phyloP scores from a whole-genome alignment of 495 filamentous ascomycete species.

The Trichoderma asperelloides region DNA sequence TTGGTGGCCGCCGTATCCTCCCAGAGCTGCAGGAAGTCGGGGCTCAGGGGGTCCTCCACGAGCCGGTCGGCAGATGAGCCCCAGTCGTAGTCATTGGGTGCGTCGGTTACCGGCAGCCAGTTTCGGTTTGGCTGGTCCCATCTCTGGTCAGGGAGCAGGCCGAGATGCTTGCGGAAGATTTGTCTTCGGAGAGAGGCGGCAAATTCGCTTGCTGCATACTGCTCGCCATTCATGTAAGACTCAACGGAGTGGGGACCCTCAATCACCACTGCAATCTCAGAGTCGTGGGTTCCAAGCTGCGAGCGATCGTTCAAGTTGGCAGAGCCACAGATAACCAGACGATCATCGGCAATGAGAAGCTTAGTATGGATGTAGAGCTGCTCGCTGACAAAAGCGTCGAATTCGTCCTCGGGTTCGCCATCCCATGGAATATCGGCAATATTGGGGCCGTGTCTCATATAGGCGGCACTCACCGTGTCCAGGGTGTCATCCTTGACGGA shows the following conservation, averaged over 20 bases:
- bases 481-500: conserved; percentile 46
- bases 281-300: conserved; percentile 73
- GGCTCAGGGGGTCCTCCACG: conserved; percentile 66
- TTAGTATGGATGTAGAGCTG: conserved; percentile 94
- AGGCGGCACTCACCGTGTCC: conserved; percentile 72
- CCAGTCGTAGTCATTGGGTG: conserved; percentile 76
- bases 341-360: conserved; percentile 87
- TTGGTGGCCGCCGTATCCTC: conserved; percentile 64
- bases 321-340: conserved; percentile 78
- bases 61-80: conserved; percentile 60
- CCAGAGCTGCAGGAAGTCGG: conserved; percentile 63
- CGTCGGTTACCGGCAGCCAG: conserved; percentile 61
- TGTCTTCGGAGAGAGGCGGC: conserved; percentile 75
- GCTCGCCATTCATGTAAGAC: conserved; percentile 61
- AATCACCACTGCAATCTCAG: conserved; percentile 73
- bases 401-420: conserved; percentile 60
- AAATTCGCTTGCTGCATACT: conserved; percentile 67
- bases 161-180: conserved; percentile 86
- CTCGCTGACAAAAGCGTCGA: conserved; percentile 84
- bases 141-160: conserved; percentile 66
- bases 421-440: conserved; percentile 76
- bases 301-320: conserved; percentile 94
- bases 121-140: conserved; percentile 53
- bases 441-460: conserved; percentile 74
- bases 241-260: conserved; percentile 65